A percentile compares a stretch with the other conserved stretches of the same genome.
Evolutionary conservation across 306 rosid species (phyloP).

Genomic region (Dicorynia guianensis): DNA sequence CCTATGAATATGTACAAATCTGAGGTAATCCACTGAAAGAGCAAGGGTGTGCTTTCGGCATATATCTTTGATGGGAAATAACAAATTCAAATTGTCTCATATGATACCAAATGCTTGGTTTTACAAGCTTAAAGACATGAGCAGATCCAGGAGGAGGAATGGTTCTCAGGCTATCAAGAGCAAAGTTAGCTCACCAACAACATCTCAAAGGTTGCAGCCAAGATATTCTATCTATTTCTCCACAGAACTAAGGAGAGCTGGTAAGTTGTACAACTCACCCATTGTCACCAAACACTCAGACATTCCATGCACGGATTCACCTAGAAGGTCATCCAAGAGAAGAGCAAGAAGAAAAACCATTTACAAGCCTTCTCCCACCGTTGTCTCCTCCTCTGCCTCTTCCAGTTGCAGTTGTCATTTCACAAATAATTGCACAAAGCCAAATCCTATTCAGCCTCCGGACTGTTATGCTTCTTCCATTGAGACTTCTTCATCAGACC

Average conservation of each 20-base stretch:
- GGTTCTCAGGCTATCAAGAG: slow-evolving; percentile 49
- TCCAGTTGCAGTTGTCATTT: slow-evolving; percentile 47
- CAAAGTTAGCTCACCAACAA: slow-evolving; percentile 50
- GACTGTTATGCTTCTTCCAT: slow-evolving; percentile 48
- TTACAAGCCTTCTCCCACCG: slow-evolving; percentile 67
- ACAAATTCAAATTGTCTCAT: slow-evolving; percentile 75
- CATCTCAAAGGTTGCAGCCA: slow-evolving; percentile 52
- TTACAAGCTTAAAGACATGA: slow-evolving; percentile 80
- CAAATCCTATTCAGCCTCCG: slow-evolving; percentile 49
- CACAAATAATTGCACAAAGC: slow-evolving; percentile 35
- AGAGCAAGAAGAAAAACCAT: slow-evolving; percentile 59
- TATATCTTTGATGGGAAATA: slow-evolving; percentile 67
- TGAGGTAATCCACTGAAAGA: slow-evolving; percentile 36
- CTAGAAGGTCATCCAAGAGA: slow-evolving; percentile 68
- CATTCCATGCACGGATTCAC: slow-evolving; percentile 58
- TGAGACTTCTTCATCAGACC: slow-evolving; percentile 52
- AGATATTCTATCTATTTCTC: slow-evolving; percentile 45
- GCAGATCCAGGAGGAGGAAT: slow-evolving; percentile 60
- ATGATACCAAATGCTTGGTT: slow-evolving; percentile 93
- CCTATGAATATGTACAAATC: slow-evolving; percentile 25
- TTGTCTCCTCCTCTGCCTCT: slow-evolving; percentile 46
- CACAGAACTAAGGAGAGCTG: slow-evolving; percentile 47
- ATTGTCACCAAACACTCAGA: slow-evolving; percentile 46
- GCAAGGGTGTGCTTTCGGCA: slow-evolving; percentile 26
- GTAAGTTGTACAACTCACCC: slow-evolving; percentile 53